Conservation (phyloP, 2,329 filamentous ascomycete species). For the Aulographum hederae region DNA sequence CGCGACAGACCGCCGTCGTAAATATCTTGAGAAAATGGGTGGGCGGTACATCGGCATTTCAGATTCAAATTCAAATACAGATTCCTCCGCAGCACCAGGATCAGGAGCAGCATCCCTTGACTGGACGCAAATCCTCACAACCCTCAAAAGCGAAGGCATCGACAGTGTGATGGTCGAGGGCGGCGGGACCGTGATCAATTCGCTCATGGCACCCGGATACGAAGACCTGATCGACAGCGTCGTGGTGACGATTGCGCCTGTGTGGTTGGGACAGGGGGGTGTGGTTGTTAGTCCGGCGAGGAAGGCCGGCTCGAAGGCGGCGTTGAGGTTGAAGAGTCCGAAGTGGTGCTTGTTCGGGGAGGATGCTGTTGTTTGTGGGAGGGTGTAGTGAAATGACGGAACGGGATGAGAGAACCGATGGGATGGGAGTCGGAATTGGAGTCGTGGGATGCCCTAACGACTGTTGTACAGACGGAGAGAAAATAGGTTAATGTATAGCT, state of each 20-base stretch:
- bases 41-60: background rate
- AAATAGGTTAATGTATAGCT: too few relatives aligned
- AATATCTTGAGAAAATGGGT: background rate
- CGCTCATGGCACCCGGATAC: constrained; percentile 45
- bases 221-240: constrained; percentile 48
- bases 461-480: too few relatives aligned
- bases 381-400: too few relatives aligned
- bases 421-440: too few relatives aligned
- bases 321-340: constrained; percentile 43
- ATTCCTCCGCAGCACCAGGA: background rate
- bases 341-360: constrained; percentile 58
- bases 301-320: constrained; percentile 31
- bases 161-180: constrained; percentile 77
- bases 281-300: constrained; percentile 54
- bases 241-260: constrained; percentile 70
- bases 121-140: constrained; percentile 45
- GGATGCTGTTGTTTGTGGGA: constrained; percentile 60
- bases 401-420: too few relatives aligned
- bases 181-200: constrained; percentile 60
- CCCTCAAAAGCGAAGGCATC: constrained; percentile 40
- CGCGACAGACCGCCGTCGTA: background rate
- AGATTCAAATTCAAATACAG: background rate
- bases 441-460: too few relatives aligned
- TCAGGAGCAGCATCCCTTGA: too few relatives aligned
- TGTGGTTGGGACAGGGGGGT: constrained; percentile 61